Percentiles rank a stretch among this genome's conserved stretches.
Conservation (phyloP, 345 rosid species). For the Clausena lansium region DNA sequence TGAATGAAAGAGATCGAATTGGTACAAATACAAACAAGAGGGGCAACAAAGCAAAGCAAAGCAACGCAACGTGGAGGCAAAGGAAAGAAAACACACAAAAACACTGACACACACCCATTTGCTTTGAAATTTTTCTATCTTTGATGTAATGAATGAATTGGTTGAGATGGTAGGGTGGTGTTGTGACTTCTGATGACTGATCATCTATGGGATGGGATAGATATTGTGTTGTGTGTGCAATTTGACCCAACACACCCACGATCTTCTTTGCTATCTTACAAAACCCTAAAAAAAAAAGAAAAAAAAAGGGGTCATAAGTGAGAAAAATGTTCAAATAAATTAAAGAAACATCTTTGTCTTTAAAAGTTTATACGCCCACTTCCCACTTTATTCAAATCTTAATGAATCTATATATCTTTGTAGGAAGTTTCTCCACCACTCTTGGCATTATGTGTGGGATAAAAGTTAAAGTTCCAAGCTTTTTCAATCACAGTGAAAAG, state of each 20-base stretch:
- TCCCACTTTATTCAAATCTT: slow-evolving; percentile 23
- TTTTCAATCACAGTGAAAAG: slow-evolving; percentile 9
- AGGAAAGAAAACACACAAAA: slow-evolving; percentile 29
- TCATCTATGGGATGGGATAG: neutral
- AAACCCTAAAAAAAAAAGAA: too few species aligned
- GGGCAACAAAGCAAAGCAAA: neutral
- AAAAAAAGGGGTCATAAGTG: neutral
- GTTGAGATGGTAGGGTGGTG: slow-evolving; percentile 16
- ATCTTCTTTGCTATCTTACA: neutral
- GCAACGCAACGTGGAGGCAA: slow-evolving; percentile 36
- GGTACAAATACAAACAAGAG: neutral
- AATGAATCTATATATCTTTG: slow-evolving; percentile 21
- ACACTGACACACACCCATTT: slow-evolving; percentile 21
- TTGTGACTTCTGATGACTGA: neutral
- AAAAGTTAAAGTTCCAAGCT: slow-evolving; percentile 14
- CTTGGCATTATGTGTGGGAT: neutral
- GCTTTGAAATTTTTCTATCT: neutral
- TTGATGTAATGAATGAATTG: slow-evolving; percentile 18
- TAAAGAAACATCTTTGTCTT: slow-evolving; percentile 21
- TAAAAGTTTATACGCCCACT: slow-evolving; percentile 22
- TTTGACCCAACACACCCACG: slow-evolving; percentile 28
- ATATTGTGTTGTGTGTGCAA: slow-evolving; percentile 9
- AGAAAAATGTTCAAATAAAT: neutral
- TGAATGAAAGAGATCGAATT: neutral
- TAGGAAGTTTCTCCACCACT: slow-evolving; percentile 30